Percentiles rank a stretch among this genome's conserved stretches.
phyloP scores from a whole-genome alignment of 2,329 filamentous ascomycete genomes.

The Colletotrichum viniferum region DNA sequence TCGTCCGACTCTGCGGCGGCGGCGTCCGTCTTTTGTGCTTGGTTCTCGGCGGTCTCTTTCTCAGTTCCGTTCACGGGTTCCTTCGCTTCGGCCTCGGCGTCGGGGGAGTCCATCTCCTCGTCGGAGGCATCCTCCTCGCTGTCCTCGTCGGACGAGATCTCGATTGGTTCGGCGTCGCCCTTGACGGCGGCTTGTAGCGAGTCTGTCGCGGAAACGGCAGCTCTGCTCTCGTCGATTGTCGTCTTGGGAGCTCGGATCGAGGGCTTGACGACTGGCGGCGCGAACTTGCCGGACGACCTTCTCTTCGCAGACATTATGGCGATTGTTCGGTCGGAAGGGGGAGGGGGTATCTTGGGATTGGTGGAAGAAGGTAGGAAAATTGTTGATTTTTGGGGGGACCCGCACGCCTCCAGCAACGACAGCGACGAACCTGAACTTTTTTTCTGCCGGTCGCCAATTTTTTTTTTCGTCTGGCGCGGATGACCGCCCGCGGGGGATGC shows the following conservation, averaged over 20 bases:
- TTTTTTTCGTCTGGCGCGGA: conserved; percentile 2
- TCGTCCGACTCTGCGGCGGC: conserved; percentile 45
- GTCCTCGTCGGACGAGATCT: conserved; percentile 61
- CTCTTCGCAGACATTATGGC: conserved; percentile 62
- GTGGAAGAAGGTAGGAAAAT: not conserved
- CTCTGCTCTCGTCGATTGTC: conserved; percentile 62
- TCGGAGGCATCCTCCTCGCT: conserved; percentile 54
- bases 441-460: conserved; percentile 21
- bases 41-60: conserved; percentile 11
- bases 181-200: conserved; percentile 38
- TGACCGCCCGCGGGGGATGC: conserved; percentile 17
- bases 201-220: conserved; percentile 53
- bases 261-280: conserved; percentile 57
- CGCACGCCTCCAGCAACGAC: conserved; percentile 3
- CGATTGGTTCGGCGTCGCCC: conserved; percentile 47
- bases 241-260: conserved; percentile 56
- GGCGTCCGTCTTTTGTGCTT: conserved; percentile 29
- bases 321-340: not conserved
- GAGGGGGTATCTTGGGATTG: not conserved
- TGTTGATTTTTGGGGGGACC: not conserved
- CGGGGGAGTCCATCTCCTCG: conserved; percentile 35
- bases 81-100: conserved; percentile 22
- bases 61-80: conserved; percentile 28
- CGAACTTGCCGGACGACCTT: conserved; percentile 63
- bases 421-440: conserved; percentile 16